A percentile compares a stretch with the other conserved stretches of the same genome.
Conservation (phyloP, 345 rosid genomes). For the Ceriops tagal region DNA sequence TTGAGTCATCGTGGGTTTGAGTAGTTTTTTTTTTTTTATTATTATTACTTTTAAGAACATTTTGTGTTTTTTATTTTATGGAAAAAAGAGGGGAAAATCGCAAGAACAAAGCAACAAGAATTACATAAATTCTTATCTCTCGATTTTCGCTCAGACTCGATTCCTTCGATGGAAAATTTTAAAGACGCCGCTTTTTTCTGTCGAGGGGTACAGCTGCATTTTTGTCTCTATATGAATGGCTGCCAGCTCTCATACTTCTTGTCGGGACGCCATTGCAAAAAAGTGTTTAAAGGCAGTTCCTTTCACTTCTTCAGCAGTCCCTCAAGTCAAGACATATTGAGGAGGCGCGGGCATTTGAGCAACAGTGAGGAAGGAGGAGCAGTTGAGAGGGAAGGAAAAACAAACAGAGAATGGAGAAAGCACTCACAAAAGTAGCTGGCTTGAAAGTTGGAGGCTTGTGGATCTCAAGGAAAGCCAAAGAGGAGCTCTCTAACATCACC, state of each 20-base stretch:
- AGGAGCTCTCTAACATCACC: constrained; percentile 76
- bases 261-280: background rate
- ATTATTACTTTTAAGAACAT: too few relatives aligned
- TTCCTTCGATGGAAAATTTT: background rate
- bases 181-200: background rate
- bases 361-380: too few relatives aligned
- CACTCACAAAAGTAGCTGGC: constrained; percentile 81
- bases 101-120: too few relatives aligned
- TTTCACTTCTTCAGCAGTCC: background rate
- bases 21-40: too few relatives aligned
- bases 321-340: too few relatives aligned
- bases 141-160: background rate
- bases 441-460: constrained; percentile 74
- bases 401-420: constrained; percentile 67
- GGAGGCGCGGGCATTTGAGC: too few relatives aligned
- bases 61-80: too few relatives aligned
- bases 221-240: background rate
- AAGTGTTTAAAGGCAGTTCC: background rate
- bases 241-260: background rate
- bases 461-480: constrained; percentile 94
- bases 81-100: too few relatives aligned
- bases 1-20: too few relatives aligned
- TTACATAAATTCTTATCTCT: too few relatives aligned
- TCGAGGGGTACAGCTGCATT: background rate
- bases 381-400: background rate